Conservation (phyloP, 768 basidiomycete genomes). For the Amanita polypyramis region DNA sequence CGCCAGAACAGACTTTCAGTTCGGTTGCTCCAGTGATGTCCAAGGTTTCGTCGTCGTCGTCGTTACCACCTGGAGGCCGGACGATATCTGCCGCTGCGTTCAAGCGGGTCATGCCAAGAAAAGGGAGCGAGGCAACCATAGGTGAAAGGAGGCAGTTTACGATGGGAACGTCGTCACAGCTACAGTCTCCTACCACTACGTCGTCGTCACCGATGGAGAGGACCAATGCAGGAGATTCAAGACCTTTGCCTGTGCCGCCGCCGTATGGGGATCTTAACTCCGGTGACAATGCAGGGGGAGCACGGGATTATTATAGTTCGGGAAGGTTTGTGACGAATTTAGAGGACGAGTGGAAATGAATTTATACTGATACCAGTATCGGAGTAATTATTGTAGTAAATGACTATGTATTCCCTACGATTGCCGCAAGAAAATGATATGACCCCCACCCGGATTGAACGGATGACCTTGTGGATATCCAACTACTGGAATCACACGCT, state of each 20-base stretch:
- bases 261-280: neutral
- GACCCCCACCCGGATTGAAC: slow-evolving; percentile 30
- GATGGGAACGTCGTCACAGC: neutral
- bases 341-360: slow-evolving; percentile 16
- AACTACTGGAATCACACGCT: slow-evolving; percentile 19
- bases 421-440: slow-evolving; percentile 9
- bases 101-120: slow-evolving; percentile 32
- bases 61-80: slow-evolving; percentile 27
- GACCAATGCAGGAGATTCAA: neutral
- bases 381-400: too few relatives aligned
- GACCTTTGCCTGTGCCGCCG: slow-evolving; percentile 4
- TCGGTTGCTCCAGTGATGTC: slow-evolving; percentile 18
- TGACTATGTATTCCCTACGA: too few relatives aligned
- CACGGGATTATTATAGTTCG: slow-evolving; percentile 20
- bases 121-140: slow-evolving; percentile 2
- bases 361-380: too few relatives aligned
- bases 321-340: slow-evolving; percentile 39
- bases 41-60: slow-evolving; percentile 16
- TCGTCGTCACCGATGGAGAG: neutral
- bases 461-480: slow-evolving; percentile 31
- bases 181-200: neutral
- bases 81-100: slow-evolving; percentile 76
- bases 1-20: neutral
- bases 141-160: neutral
- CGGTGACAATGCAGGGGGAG: neutral